Evolutionary conservation across 805 yeast genomes (phyloP).

Genomic region (Saccharomycopsis microspora): DNA sequence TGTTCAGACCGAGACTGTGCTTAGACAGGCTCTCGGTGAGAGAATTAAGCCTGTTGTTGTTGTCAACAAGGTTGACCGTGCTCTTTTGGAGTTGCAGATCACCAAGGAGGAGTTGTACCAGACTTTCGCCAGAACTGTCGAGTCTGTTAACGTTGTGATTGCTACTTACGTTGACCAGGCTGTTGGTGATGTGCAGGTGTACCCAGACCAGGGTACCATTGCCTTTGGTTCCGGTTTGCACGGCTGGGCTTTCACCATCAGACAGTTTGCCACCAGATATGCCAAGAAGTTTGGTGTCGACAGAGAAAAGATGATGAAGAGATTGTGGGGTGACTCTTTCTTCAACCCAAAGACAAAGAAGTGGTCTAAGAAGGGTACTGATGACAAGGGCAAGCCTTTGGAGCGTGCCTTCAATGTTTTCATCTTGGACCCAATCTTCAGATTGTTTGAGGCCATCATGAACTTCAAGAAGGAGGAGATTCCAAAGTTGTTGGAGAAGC

Average conservation of each 20-base stretch:
- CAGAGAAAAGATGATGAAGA: slow-evolving; percentile 94
- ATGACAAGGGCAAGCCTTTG: slow-evolving; percentile 87
- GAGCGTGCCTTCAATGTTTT: slow-evolving; percentile 99
- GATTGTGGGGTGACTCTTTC: slow-evolving; percentile 99
- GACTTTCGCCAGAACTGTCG: slow-evolving; percentile 97
- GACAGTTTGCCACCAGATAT: slow-evolving; percentile 97
- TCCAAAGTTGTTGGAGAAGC: slow-evolving; percentile 82
- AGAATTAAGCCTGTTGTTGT: slow-evolving; percentile 98
- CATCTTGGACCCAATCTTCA: slow-evolving; percentile 97
- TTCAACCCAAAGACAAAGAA: slow-evolving; percentile 99
- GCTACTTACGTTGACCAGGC: slow-evolving; percentile 86
- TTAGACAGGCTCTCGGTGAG: slow-evolving; percentile 98
- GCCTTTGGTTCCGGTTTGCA: slow-evolving; percentile 99
- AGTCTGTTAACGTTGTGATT: slow-evolving; percentile 97
- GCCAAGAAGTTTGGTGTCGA: slow-evolving; percentile 99
- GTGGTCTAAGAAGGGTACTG: slow-evolving; percentile 95
- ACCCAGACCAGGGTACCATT: slow-evolving; percentile 98
- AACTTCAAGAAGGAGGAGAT: slow-evolving; percentile 98
- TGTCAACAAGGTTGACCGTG: slow-evolving; percentile 99
- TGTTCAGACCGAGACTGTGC: slow-evolving; percentile 99
- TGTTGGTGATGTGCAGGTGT: slow-evolving; percentile 94
- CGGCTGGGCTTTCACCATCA: slow-evolving; percentile 99
- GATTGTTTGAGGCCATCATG: slow-evolving; percentile 94
- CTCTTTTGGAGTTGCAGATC: slow-evolving; percentile 96
- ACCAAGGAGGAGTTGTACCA: slow-evolving; percentile 98